Conservation (phyloP, 2,329 filamentous ascomycete genomes). For the Zymoseptoria crescenta region DNA sequence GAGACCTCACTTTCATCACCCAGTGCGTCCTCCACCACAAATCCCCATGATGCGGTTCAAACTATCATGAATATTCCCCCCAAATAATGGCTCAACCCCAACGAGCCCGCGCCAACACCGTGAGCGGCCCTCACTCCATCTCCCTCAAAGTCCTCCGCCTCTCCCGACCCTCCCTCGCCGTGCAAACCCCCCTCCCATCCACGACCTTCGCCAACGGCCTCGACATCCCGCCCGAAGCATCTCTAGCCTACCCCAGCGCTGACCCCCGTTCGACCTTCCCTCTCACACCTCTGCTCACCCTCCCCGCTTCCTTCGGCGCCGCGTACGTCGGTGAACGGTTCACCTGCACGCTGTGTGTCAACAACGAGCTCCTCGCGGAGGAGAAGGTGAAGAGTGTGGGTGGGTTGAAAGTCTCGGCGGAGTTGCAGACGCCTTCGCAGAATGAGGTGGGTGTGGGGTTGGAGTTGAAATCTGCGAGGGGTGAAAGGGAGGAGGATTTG, state of each 20-base stretch:
- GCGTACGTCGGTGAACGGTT: conserved; percentile 96
- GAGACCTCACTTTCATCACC: no score
- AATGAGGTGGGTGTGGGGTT: conserved; percentile 51
- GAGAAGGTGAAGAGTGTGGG: conserved; percentile 48
- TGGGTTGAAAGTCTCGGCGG: conserved; percentile 74
- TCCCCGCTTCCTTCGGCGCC: conserved; percentile 85
- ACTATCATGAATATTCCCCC: not conserved
- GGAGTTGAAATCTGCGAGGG: conserved; percentile 46
- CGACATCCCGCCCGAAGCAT: conserved; percentile 51
- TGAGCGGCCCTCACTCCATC: conserved; percentile 59
- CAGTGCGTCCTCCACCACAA: no score
- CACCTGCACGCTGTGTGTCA: conserved; percentile 89
- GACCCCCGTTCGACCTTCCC: conserved; percentile 45
- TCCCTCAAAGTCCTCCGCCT: conserved; percentile 80
- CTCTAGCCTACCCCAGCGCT: conserved; percentile 62
- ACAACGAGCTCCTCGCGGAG: conserved; percentile 60
- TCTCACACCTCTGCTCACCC: conserved; percentile 59
- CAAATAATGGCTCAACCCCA: conserved; percentile 14
- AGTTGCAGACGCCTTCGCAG: conserved; percentile 87
- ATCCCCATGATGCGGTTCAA: not conserved
- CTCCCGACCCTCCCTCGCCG: conserved; percentile 69
- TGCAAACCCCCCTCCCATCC: conserved; percentile 58
- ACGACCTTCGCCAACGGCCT: conserved; percentile 40
- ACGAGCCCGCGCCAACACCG: conserved; percentile 32
- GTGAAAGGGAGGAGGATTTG: conserved; percentile 36